Evolutionary conservation across 208 protist species (phyloP).

Genomic region (Trypanosoma vivax): DNA sequence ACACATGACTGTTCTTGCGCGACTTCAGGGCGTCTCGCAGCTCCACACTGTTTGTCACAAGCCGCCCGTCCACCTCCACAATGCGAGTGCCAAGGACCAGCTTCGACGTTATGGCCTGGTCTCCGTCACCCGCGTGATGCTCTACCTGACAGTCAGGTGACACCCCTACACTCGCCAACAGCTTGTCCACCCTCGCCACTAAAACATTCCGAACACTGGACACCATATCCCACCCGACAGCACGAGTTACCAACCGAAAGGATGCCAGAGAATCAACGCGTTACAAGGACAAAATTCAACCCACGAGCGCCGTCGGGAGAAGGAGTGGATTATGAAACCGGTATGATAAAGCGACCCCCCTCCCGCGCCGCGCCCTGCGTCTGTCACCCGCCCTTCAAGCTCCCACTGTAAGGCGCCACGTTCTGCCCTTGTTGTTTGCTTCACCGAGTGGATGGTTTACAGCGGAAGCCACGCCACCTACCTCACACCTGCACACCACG

Average conservation of each 20-base stretch:
- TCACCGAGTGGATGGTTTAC: too few species aligned
- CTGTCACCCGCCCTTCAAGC: too few species aligned
- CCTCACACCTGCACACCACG: too few species aligned
- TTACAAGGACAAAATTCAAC: not conserved
- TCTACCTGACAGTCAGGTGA: slow-evolving; percentile 61
- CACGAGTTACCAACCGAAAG: too few species aligned
- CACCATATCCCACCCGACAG: slow-evolving; percentile 10
- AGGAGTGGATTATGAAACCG: too few species aligned
- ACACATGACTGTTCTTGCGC: slow-evolving; percentile 14
- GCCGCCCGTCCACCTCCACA: slow-evolving; percentile 34
- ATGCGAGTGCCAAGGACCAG: slow-evolving; percentile 30
- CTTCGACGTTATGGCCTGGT: slow-evolving; percentile 19
- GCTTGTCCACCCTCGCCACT: slow-evolving; percentile 32
- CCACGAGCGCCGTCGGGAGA: not conserved
- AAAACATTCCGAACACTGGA: slow-evolving; percentile 4
- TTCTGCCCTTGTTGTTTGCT: too few species aligned
- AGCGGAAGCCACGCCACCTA: too few species aligned
- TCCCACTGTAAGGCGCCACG: too few species aligned
- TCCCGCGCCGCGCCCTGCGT: too few species aligned
- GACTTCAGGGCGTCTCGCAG: slow-evolving; percentile 39
- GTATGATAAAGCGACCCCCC: too few species aligned
- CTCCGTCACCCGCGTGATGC: slow-evolving; percentile 17
- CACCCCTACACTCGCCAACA: slow-evolving; percentile 46
- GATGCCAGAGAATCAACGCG: too few species aligned
- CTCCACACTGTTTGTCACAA: slow-evolving; percentile 44